Base-by-base conservation (phyloP, 2,329 filamentous ascomycete genomes). In the Diaporthe humulicola region DNA sequence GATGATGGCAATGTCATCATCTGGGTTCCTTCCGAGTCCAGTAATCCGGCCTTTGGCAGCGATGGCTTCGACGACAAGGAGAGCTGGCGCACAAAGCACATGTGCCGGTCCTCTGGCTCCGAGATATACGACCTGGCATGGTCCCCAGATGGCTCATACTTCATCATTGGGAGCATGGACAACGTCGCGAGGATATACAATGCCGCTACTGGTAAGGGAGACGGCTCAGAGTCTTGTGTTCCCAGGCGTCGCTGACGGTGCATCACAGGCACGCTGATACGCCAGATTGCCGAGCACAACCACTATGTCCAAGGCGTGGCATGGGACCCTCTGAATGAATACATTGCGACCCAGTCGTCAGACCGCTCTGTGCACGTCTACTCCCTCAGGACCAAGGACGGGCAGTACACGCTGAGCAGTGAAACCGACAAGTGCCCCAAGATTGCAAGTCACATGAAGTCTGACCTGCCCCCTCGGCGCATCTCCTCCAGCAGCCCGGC, bases 121-220 rank as follows among this genome's bases (percentile, higher is more conserved):
- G 97, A 99, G 84, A 98, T 99, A 78, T 99, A 99, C 85, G 97
- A 99, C 84, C 87, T 99, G 74, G 97, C 97, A 69, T 99, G 97
- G 97, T 98, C 97, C 66, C 97, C 97, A n/a, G 97, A 99, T 84
- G 95, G 94, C 52, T 88, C 93, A 52, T 97, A 97, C 86, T 98
- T 99, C 87, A 98, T 99, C 80, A 98, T 97, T 33, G 97, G 97
- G 52, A 98, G 97, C 86, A 98, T 99, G 96, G 97, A 99, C 86
- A 99, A 99, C 83, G 93, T 98, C 82, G 96, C 97, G 74, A 91
- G 96, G 75, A 98, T 99, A 79, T 98, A 98, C 88, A 98, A 98
- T 84, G 94, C 96, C 73, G 93, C 94, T 77, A 97, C 94, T 80
- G 96, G 95, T 96, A 87, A 60, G 75, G 38, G 25, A 36, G 14